Base-by-base conservation (phyloP, 2,329 filamentous ascomycete genomes). In the Pyrenochaeta sp. region DNA sequence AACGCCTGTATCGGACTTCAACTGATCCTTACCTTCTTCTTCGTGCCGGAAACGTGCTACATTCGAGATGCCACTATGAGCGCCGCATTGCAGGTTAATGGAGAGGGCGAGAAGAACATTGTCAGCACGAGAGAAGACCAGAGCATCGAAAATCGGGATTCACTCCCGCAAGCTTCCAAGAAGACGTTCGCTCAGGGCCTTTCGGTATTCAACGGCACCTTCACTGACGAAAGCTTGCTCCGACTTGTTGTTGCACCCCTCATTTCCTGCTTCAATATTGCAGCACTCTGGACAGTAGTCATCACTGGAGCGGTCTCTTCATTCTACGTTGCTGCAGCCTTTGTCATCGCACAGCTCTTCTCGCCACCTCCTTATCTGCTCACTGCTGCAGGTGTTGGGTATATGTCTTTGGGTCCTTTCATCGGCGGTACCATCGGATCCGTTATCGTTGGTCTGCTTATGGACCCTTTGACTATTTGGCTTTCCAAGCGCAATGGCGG, bases 31-130 rank as follows among this genome's bases (percentile, higher is more conserved):
- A 71, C 77, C 11, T 56, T 78, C 36, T 62, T 79, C 22, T 73
- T 79, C 39, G 76, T 78, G 3, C 77, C 76, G 1, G 77, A 80
- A 53, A 80, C 77, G 11, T 70, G 72, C 2, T 80, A 77, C 60
- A 63, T 65, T 38, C 64, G 76, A 35, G 63, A 67, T 35, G 60
- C 30, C 14, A 21, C 22, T 11, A 46, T 17, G 23, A 37, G n/a
- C 19, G 18, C 35, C 15, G 35, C 38, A 35, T 6, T 58, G 50
- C 42, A 30, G 20, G 14, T 32, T 10, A n/a, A 6, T n/a, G 28
- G 9, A 4, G n/a, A 39, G 31, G 53, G 10, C 28, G 35, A 22
- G 31, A 42, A 44, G 15, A 30, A 43, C 26, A n/a, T 27, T 29
- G 10, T 26, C 11, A 13, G 35, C 5, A 21, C n/a, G 7, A 27